Evolutionary conservation across 257 asterid genomes (phyloP).

Genomic region (Galeopsis tetrahit): DNA sequence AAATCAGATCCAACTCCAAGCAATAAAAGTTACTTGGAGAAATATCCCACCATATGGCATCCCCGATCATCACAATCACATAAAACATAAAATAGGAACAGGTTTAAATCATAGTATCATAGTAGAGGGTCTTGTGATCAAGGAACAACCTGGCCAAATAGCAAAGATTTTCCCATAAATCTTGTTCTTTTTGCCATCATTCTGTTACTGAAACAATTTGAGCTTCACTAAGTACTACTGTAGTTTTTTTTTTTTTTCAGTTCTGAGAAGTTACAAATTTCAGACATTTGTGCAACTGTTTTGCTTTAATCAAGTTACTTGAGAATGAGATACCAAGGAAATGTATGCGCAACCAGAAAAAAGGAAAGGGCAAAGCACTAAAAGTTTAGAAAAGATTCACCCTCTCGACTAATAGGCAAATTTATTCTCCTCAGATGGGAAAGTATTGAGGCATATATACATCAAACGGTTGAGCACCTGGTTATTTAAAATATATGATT

Average conservation of each 20-base stretch:
- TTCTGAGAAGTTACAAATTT: slow-evolving; percentile 5
- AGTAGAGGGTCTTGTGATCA: slow-evolving; percentile 89
- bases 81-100: slow-evolving; percentile 80
- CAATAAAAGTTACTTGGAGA: slow-evolving; percentile 63
- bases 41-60: slow-evolving; percentile 99
- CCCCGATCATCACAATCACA: slow-evolving; percentile 99
- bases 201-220: slow-evolving; percentile 51
- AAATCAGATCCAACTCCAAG: slow-evolving; percentile 1
- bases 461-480: too few relatives aligned
- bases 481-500: too few relatives aligned
- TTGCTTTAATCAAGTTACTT: too few relatives aligned
- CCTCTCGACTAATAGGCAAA: too few relatives aligned
- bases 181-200: slow-evolving; percentile 93
- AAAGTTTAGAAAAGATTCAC: too few relatives aligned
- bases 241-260: background rate
- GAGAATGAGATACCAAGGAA: too few relatives aligned
- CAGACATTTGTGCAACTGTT: too few relatives aligned
- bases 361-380: too few relatives aligned
- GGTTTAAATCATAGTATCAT: slow-evolving; percentile 84
- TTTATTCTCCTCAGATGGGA: too few relatives aligned
- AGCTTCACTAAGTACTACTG: slow-evolving; percentile 5
- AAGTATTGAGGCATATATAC: too few relatives aligned
- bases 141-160: slow-evolving; percentile 85
- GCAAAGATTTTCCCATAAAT: slow-evolving; percentile 88
- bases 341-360: too few relatives aligned